These are phyloP conservation scores for Tuber melanosporum DNA, from an alignment of 495 filamentous ascomycete genomes.

Conservation along the genomic window DNA sequence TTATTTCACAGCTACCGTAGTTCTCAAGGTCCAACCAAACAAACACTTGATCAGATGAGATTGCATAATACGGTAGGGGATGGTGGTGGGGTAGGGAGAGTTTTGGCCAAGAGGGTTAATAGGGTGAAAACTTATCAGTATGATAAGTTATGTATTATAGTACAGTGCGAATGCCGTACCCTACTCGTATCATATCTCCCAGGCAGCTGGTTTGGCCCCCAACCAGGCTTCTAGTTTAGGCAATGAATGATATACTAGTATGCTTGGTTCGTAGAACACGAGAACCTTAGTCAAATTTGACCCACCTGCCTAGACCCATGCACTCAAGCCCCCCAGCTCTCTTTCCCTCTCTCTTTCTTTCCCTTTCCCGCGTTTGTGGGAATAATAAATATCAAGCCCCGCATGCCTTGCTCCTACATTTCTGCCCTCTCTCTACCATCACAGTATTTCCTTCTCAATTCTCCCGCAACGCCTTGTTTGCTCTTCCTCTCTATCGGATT, in stretches of 20 bases:
- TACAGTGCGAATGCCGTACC: no score
- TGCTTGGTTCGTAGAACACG: background rate
- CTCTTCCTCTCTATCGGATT: background rate
- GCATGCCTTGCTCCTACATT: background rate
- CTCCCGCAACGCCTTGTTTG: background rate
- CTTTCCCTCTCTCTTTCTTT: background rate
- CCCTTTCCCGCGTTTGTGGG: background rate
- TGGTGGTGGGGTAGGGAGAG: background rate
- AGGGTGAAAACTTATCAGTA: background rate
- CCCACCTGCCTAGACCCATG: background rate
- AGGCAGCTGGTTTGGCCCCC: background rate
- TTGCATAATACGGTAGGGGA: background rate
- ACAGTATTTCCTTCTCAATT: background rate
- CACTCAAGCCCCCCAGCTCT: background rate
- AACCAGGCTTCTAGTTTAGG: background rate
- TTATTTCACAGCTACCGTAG: background rate
- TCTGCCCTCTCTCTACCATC: background rate
- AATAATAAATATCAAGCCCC: conserved; percentile 6
- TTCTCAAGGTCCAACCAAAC: background rate
- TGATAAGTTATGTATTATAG: no score
- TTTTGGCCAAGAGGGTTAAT: background rate
- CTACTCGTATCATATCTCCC: background rate
- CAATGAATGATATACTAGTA: background rate
- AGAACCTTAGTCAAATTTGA: background rate
- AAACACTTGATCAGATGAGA: background rate